These are phyloP conservation scores for Neoascochyta sp. DNA, from an alignment of 2,329 filamentous ascomycete genomes.

Conservation along the genomic window DNA sequence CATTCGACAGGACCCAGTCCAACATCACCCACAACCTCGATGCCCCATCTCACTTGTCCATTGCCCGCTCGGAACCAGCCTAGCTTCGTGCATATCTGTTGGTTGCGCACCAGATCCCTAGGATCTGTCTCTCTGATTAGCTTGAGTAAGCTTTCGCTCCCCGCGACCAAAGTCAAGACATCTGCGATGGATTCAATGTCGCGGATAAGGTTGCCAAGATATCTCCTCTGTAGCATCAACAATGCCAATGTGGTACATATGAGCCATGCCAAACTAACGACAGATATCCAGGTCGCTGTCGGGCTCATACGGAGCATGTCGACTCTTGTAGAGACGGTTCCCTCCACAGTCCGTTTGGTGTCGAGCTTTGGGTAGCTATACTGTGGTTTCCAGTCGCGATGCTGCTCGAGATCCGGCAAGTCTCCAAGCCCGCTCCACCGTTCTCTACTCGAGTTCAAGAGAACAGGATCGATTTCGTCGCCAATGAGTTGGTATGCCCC, in stretches of 20 bases:
- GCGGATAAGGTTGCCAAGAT: neutral
- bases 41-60: constrained; percentile 1
- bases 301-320: too few species aligned
- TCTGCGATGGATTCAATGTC: constrained; percentile 1
- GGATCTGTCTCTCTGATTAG: neutral
- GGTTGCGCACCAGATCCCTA: neutral
- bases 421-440: too few species aligned
- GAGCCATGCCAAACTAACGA: neutral
- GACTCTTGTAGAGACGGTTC: too few species aligned
- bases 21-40: constrained; percentile 1
- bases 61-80: constrained; percentile 1
- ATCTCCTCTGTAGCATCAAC: neutral
- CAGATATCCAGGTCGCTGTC: too few species aligned
- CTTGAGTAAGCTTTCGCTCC: neutral
- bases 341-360: neutral
- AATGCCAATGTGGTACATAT: neutral
- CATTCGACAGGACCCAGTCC: neutral
- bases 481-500: neutral
- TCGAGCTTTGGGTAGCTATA: too few species aligned
- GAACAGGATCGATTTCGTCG: neutral
- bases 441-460: too few species aligned
- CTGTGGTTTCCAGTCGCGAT: too few species aligned
- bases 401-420: too few species aligned
- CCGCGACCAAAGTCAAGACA: neutral
- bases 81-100: neutral